Evolutionary conservation across 2,329 filamentous ascomycete species (phyloP), one percentile per base, ranked within the genome.

Genomic region (Aquanectria penicillioides): DNA sequence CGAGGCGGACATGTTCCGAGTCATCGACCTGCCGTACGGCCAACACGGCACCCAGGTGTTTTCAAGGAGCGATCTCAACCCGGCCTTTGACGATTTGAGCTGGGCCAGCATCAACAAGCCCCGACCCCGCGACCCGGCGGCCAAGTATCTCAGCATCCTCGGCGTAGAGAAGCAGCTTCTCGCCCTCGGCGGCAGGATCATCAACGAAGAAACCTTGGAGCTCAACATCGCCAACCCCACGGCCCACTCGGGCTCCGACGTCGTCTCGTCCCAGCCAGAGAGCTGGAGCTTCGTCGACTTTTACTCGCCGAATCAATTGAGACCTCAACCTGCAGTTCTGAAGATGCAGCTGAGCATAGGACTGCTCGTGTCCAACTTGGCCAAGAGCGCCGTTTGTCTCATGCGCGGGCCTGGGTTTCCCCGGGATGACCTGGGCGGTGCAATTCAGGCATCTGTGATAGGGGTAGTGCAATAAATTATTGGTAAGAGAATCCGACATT

Each of bases 241-340:
- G 1, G 17, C 49, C 12, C 7, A 57, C 1, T 37, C 55, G 1
- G 53, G 47, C 5, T 23, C 13, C 13, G 47, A 55, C 1, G 31
- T 43, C 12, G 18, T 57, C 2, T 36, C 64, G 3, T 43, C 55
- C 4, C 68, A 70, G 11, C 64, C 68, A 1, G 68, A 69, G n/a
- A 70, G 68, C 29, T 70, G 68, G 68, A 70, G 68, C 15, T 70
- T 69, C 6, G 68, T 70, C 28, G 61, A 70, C 15, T 70, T 69
- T 25, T 70, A 70, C 40, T 65, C 61, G 0, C 63, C 68, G 28
- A 58, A 62, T 2, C 44, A 58, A 1, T 47, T 65, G 9, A 48
- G 64, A 2, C 62, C 59, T 33, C 28, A 43, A 8, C 37, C 63
- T 6, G 48, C 44, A 6, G 51, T 50, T 10, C 31, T 66, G 1